Evolutionary conservation across 129 eudicot genomes (phyloP), one percentile per base, ranked within the genome.

Genomic region (Rutidosis leptorrhynchoides): DNA sequence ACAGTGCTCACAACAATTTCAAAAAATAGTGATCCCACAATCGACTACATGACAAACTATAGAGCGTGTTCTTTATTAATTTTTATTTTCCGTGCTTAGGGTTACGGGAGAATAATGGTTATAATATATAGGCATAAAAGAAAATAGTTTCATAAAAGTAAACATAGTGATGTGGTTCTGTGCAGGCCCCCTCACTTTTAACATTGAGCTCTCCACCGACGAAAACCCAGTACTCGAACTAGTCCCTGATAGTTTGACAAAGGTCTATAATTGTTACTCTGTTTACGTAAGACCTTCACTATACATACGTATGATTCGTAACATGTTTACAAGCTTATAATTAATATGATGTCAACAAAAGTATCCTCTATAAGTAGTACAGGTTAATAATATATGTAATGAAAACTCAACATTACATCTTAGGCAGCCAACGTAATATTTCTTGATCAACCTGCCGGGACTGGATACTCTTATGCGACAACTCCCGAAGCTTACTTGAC

Each of bases 381-480:
- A 14, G n/a, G 4, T 15, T 28, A 27, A 8, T n/a, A n/a, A n/a
- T 58, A 4, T 7, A 58, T 27, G 28, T 27, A 27, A 58, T 5
- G 61, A 22, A 33, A 7, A 8, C 9, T 33, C 12, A 8, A 1
- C 42, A 7, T 1, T 11, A 42, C 48, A 25, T 35, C 62, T 62
- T 69, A 78, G 82, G 82, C 28, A 5, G 70, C 78, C 30, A 78
- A 12, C 24, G 53, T 78, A 19, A 72, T 78, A 33, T 78, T 65
- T 51, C n/a, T 78, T 27, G 78, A 78, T 78, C 68, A 55, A 58
- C 74, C 82, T 19, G 78, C 62, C 48, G 59, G 66, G 6, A 0
- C 69, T 35, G 82, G 82, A 37, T 78, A 46, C 43, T 71, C 82
- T 17, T 78, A 78, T 51, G 68, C 78, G 16, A 65, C 59, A 58